These are phyloP conservation scores for Brasenia schreberi DNA, from an alignment of 164 flowering plant species.

Conservation along the genomic window DNA sequence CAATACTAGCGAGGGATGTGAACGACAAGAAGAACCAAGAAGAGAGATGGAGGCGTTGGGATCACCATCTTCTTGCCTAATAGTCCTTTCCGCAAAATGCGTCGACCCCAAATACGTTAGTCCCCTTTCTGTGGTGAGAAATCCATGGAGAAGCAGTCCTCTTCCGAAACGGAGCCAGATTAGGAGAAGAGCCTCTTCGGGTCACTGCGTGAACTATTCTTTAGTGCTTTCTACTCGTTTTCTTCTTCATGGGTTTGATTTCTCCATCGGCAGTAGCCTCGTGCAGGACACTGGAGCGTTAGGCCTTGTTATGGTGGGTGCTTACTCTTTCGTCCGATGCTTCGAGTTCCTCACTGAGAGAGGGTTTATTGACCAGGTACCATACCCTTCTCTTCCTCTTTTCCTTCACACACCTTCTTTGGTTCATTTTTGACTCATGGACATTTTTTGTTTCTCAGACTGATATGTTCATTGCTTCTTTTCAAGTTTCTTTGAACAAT, in stretches of 20 bases:
- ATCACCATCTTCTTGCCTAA: neutral
- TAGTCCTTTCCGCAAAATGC: neutral
- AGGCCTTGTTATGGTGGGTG: conserved; percentile 39
- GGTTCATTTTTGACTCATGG: neutral
- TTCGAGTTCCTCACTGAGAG: conserved; percentile 50
- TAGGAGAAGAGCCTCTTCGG: neutral
- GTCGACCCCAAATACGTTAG: neutral
- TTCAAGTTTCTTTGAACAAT: neutral
- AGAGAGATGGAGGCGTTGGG: neutral
- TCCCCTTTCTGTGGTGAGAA: neutral
- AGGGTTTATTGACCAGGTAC: conserved; percentile 50
- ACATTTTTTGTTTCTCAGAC: too few species aligned
- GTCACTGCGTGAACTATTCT: neutral
- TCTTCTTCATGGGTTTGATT: neutral
- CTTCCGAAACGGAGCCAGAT: neutral
- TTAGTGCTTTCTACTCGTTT: neutral
- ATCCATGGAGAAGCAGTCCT: neutral
- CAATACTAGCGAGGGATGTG: neutral
- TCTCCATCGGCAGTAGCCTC: neutral
- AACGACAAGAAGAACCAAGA: neutral
- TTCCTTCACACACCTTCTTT: neutral
- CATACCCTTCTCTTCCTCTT: neutral
- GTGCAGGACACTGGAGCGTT: conserved; percentile 61
- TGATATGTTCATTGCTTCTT: neutral
- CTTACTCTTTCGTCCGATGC: conserved; percentile 43